Conservation (phyloP, 768 basidiomycete species). For the Hemileccinum impolitum region DNA sequence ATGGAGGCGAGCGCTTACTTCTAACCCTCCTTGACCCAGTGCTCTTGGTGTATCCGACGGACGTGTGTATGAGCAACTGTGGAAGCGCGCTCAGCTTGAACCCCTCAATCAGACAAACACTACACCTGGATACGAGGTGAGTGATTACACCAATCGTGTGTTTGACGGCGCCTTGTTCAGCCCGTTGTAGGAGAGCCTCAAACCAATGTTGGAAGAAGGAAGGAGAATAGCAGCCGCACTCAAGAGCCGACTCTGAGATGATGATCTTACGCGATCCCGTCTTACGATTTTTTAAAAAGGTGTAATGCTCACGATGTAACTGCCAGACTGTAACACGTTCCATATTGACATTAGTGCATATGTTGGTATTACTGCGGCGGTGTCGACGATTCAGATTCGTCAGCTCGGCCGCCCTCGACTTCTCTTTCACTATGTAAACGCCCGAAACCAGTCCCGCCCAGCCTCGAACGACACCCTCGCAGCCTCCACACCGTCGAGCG, state of each 20-base stretch:
- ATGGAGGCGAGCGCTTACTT: background rate
- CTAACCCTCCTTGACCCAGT: constrained; percentile 30
- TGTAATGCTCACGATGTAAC: no score
- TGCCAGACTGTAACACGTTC: no score
- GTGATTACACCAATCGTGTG: background rate
- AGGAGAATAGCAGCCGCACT: constrained; percentile 10
- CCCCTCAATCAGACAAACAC: constrained; percentile 55
- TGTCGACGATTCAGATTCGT: no score
- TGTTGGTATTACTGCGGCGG: no score
- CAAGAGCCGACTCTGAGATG: constrained; percentile 21
- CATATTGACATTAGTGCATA: no score
- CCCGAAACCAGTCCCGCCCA: constrained; percentile 47
- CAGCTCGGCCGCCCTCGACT: no score
- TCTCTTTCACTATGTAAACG: constrained; percentile 10
- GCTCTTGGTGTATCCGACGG: constrained; percentile 64
- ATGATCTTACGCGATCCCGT: background rate
- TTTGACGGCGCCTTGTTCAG: background rate
- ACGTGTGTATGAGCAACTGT: constrained; percentile 64
- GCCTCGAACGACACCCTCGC: constrained; percentile 53
- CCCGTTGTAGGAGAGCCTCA: constrained; percentile 18
- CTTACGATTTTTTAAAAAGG: no score
- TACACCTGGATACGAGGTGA: constrained; percentile 55
- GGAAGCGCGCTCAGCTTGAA: constrained; percentile 54
- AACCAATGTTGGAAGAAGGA: constrained; percentile 25
- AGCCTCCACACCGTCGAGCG: constrained; percentile 62